Evolutionary conservation across 2,329 filamentous ascomycete genomes (phyloP).

Genomic region (Endocalyx cinctus): DNA sequence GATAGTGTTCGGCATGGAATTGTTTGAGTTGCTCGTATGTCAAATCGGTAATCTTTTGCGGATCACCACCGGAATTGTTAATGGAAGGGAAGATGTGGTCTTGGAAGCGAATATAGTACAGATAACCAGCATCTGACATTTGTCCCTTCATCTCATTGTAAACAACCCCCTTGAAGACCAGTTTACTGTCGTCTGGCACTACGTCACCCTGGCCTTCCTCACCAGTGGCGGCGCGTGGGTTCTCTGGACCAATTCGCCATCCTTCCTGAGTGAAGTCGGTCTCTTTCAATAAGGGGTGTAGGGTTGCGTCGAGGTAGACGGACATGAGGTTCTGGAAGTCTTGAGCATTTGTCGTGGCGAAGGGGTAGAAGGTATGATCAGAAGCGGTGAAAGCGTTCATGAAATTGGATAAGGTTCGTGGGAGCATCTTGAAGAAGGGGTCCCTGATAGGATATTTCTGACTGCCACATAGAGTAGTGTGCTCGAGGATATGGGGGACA

Average conservation of each 20-base stretch:
- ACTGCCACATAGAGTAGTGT: conserved; percentile 94
- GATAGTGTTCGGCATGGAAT: conserved; percentile 91
- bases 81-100: conserved; percentile 91
- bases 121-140: conserved; percentile 94
- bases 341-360: conserved; percentile 91
- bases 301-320: conserved; percentile 91
- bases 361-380: conserved; percentile 96
- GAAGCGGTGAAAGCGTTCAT: conserved; percentile 99
- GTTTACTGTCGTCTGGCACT: conserved; percentile 55
- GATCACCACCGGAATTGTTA: conserved; percentile 95
- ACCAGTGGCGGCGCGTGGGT: conserved; percentile 57
- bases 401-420: conserved; percentile 95
- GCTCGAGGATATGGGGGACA: conserved; percentile 93
- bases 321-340: conserved; percentile 96
- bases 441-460: conserved; percentile 98
- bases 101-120: conserved; percentile 94
- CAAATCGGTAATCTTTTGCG: conserved; percentile 90
- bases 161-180: conserved; percentile 96
- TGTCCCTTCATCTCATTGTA: conserved; percentile 99
- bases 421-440: conserved; percentile 99
- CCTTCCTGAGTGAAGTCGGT: conserved; percentile 95
- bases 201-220: conserved; percentile 35
- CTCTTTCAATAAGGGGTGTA: conserved; percentile 83
- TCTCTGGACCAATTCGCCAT: conserved; percentile 92
- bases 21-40: conserved; percentile 84